Conservation (phyloP, 2,329 filamentous ascomycete species). For the Parasarocladium wereldwijsianum region DNA sequence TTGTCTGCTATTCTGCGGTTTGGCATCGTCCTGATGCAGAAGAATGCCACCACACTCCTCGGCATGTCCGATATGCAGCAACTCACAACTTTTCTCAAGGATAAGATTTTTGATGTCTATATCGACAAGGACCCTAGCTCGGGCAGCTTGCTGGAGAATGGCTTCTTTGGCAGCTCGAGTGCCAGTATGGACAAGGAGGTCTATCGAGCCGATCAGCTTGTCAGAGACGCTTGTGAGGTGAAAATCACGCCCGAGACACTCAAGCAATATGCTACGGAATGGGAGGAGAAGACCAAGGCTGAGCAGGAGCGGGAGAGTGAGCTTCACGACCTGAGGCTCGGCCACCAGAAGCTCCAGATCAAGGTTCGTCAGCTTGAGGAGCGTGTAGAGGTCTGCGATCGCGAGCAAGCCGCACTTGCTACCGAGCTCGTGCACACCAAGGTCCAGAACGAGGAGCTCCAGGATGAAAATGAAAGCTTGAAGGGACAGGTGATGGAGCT, state of each 20-base stretch:
- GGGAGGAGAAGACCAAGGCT: conserved; percentile 76
- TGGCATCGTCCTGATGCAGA: conserved; percentile 89
- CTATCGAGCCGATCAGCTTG: conserved; percentile 84
- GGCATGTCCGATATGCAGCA: conserved; percentile 83
- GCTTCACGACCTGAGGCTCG: conserved; percentile 54
- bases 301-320: conserved; percentile 77
- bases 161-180: conserved; percentile 90
- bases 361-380: conserved; percentile 79
- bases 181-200: conserved; percentile 87
- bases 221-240: conserved; percentile 81
- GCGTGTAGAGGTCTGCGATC: conserved; percentile 73
- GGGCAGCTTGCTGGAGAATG: conserved; percentile 86
- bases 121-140: conserved; percentile 88
- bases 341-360: conserved; percentile 52
- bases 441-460: conserved; percentile 80
- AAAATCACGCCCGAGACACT: conserved; percentile 74
- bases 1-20: conserved; percentile 89
- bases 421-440: conserved; percentile 86
- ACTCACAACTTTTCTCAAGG: conserved; percentile 81
- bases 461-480: conserved; percentile 79
- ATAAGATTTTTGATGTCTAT: conserved; percentile 90
- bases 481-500: conserved; percentile 76
- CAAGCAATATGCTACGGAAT: conserved; percentile 68
- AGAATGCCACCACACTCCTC: conserved; percentile 67
- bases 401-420: conserved; percentile 79